Base-by-base conservation (phyloP, 768 basidiomycete species). In the Aureoboletus auriporus region DNA sequence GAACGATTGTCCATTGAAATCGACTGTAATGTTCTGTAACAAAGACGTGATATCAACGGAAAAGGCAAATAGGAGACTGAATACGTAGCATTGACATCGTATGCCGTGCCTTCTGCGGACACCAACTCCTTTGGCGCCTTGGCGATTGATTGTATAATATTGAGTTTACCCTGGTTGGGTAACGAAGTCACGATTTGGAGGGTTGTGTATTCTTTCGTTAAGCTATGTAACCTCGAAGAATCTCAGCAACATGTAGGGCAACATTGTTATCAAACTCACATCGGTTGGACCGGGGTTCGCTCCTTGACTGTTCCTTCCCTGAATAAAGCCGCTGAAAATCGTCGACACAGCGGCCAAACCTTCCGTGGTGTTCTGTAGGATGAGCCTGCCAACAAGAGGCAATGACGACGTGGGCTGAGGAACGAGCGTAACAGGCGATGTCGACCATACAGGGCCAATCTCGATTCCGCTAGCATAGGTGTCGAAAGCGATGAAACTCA, bases 321-420 rank as follows among this genome's bases (percentile, higher is more conserved):
- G 81, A 0, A 89, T 73, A 59, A 84, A 89, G 42, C 77, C 79
- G 54, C 85, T 87, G 70, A 89, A 89, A 29, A 89, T 71, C 10
- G 67, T 61, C 0, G 85, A 86, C 7, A 89, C 79, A 1, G 71
- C 71, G 1, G 73, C 73, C 35, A 86, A 74, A 0, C 80, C 86
- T 33, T 71, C 67, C 5, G 69, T 39, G 11, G 74, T 72, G 30
- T 56, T 67, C 57, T 89, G 86, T 1, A 83, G 83, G 34, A 89
- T 61, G 31, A 89, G 74, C 9, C 84, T 78, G 29, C 86, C 86
- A 14, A 67, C 70, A 33, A 88, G 71, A 8, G 78, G 71, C 8
- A 88, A 66, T 2, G 72, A 46, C 3, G 81, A 72, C 0, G 76
- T 78, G 9, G 78, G 68, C 33, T 67, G 70, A 31, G 86, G 84